Evolutionary conservation across 208 protist species (phyloP).

Genomic region (Endotrypanum monterogeii): DNA sequence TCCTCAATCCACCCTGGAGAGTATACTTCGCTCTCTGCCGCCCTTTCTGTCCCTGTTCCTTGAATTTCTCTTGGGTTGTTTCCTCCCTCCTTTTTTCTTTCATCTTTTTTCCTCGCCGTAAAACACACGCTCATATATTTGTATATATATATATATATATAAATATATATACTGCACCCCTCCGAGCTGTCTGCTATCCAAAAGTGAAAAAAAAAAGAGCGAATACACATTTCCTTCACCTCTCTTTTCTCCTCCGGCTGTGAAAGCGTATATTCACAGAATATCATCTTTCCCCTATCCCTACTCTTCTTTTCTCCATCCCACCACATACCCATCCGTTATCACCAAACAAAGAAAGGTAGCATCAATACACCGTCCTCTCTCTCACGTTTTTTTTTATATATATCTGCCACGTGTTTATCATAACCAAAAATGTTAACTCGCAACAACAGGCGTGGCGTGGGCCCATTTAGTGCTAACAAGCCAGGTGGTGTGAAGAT

Average conservation of each 20-base stretch:
- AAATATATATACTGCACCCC: no score
- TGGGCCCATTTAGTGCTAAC: constrained; percentile 49
- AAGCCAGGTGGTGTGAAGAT: constrained; percentile 75
- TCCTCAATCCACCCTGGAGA: background rate
- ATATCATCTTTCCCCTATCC: background rate
- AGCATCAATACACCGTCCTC: background rate
- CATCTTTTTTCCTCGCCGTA: background rate
- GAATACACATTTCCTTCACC: background rate
- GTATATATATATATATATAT: no score
- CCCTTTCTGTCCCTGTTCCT: constrained; percentile 6
- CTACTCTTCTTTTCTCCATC: background rate
- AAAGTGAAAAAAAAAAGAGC: background rate
- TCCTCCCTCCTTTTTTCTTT: constrained; percentile 5
- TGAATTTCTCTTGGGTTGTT: constrained; percentile 12
- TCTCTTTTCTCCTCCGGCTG: background rate
- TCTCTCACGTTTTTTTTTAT: background rate
- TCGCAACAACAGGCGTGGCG: constrained; percentile 40
- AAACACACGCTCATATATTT: background rate
- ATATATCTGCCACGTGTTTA: background rate
- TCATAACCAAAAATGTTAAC: constrained; percentile 16
- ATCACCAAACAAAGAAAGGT: background rate
- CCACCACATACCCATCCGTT: background rate
- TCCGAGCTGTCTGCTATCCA: constrained; percentile 2
- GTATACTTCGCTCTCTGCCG: background rate
- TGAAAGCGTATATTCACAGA: background rate